Conservation (phyloP, 1,284 basidiomycete genomes). For the Fistulina hepatica region DNA sequence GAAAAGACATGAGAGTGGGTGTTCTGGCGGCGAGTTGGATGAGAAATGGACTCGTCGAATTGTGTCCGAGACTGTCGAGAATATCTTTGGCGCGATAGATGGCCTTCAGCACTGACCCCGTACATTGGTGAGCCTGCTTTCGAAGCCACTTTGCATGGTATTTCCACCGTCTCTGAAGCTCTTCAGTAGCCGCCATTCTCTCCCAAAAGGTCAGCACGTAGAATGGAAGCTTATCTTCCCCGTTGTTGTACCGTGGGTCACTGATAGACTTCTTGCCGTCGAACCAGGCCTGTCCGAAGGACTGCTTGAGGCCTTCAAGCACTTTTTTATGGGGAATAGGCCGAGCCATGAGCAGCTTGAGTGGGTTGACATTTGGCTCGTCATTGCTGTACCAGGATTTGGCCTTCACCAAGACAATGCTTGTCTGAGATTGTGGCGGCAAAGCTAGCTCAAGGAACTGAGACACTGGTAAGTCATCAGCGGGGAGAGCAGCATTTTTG, state of each 20-base stretch:
- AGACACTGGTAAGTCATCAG: too few species aligned
- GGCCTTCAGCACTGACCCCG: background rate
- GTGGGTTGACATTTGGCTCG: too few species aligned
- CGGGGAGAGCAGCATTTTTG: too few species aligned
- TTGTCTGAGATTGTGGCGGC: too few species aligned
- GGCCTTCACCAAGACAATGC: too few species aligned
- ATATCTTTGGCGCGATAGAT: background rate
- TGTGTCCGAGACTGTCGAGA: background rate
- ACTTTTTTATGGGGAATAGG: too few species aligned
- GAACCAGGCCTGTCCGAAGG: constrained; percentile 9
- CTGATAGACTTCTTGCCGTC: constrained; percentile 8
- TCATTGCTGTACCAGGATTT: too few species aligned
- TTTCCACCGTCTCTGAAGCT: background rate
- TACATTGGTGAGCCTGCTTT: background rate
- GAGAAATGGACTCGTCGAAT: too few species aligned
- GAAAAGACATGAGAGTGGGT: background rate
- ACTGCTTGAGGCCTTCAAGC: background rate
- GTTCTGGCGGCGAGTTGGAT: too few species aligned
- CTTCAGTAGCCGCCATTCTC: background rate
- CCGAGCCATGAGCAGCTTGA: too few species aligned
- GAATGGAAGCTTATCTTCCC: constrained; percentile 2
- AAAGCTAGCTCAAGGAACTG: too few species aligned
- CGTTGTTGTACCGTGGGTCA: background rate
- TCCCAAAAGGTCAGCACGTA: constrained; percentile 3
- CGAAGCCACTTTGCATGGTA: background rate